A percentile compares a stretch with the other conserved stretches of the same genome.
Evolutionary conservation across 371 early-diverging fungal genomes (phyloP).

Genomic region (Neoconidiobolus thromboides): DNA sequence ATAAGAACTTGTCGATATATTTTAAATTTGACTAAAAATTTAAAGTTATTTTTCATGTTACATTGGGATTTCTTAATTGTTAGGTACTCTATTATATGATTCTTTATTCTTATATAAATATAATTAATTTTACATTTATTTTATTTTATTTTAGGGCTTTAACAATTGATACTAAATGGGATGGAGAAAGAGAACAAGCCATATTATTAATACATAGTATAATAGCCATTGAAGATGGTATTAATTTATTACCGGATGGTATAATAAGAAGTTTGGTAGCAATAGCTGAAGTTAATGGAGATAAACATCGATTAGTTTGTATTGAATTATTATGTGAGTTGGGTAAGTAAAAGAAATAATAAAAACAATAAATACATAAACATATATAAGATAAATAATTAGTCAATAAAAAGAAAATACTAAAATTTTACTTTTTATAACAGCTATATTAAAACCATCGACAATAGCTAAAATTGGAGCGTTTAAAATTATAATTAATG

Average conservation of each 20-base stretch:
- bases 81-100: neutral
- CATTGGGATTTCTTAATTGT: constrained; percentile 2
- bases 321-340: constrained; percentile 3
- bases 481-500: constrained; percentile 39
- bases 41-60: neutral
- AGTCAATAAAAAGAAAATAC: neutral
- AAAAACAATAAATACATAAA: neutral
- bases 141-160: neutral
- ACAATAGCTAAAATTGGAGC: constrained; percentile 24
- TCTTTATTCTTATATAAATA: neutral
- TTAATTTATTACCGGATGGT: neutral
- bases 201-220: neutral
- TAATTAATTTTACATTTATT: neutral
- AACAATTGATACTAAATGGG: constrained; percentile 1
- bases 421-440: neutral
- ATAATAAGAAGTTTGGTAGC: neutral
- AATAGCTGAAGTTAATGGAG: neutral
- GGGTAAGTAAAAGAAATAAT: neutral
- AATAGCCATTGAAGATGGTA: neutral
- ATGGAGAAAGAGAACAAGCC: constrained; percentile 1
- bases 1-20: neutral
- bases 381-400: neutral
- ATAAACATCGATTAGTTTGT: neutral
- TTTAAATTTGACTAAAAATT: neutral
- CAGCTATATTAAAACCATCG: neutral